These are phyloP conservation scores for Fraxinus baroniana DNA, from an alignment of 305 asterid species.

Conservation along the genomic window DNA sequence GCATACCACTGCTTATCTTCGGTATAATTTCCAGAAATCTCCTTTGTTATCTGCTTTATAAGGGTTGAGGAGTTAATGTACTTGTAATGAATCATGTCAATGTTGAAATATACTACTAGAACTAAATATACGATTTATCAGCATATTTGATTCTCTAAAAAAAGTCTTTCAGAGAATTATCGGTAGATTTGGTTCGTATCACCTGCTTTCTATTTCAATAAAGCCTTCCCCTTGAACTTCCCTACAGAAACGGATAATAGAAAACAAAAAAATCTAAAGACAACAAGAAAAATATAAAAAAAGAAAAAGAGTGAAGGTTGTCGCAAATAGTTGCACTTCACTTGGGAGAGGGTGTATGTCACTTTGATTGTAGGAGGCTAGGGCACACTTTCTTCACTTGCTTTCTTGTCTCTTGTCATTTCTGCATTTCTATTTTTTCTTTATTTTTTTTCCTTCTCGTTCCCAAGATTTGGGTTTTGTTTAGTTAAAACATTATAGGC, in stretches of 20 bases:
- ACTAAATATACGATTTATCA: neutral
- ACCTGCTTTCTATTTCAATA: neutral
- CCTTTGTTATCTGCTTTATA: neutral
- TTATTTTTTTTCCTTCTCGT: neutral
- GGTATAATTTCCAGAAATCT: conserved; percentile 40
- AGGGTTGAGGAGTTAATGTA: neutral
- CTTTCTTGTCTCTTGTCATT: neutral
- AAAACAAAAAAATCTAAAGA: neutral
- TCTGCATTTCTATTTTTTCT: neutral
- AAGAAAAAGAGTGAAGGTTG: neutral
- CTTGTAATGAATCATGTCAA: neutral
- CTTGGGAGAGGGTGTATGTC: neutral
- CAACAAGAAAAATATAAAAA: neutral
- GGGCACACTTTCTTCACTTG: neutral
- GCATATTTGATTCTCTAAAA: neutral
- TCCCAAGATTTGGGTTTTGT: neutral
- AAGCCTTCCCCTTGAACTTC: neutral
- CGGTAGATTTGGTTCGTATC: neutral
- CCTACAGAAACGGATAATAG: neutral
- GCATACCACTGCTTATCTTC: conserved; percentile 89
- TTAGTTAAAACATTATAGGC: neutral
- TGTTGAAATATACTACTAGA: neutral
- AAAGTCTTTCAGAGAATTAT: neutral
- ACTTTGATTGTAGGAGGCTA: neutral
- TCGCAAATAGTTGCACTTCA: neutral